phyloP scores from a whole-genome alignment of 1,284 basidiomycete species.

The Mycena sp. region DNA sequence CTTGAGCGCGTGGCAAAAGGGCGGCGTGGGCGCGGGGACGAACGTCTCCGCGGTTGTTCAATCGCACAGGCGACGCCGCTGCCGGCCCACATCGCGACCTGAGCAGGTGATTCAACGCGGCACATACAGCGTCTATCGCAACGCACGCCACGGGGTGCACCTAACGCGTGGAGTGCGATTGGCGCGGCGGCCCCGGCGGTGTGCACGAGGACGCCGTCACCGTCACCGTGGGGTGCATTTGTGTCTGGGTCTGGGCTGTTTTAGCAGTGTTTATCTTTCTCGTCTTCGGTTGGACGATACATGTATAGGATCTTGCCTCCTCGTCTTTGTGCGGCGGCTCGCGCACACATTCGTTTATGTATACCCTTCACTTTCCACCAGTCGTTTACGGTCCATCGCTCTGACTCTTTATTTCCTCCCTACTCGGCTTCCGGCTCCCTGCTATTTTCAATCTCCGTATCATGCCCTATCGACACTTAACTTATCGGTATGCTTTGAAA shows the following conservation, averaged over 20 bases:
- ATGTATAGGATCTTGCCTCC: neutral
- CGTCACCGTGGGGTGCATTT: slow-evolving; percentile 1
- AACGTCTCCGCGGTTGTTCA: slow-evolving; percentile 49
- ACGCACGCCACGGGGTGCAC: too few species aligned
- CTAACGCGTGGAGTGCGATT: too few species aligned
- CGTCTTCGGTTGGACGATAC: neutral
- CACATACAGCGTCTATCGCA: too few species aligned
- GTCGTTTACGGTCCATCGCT: neutral
- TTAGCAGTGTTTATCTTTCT: too few species aligned
- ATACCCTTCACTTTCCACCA: neutral
- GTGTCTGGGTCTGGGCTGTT: too few species aligned
- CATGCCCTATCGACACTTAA: neutral
- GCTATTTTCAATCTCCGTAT: neutral
- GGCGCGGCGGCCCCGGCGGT: slow-evolving; percentile 41
- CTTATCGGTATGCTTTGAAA: neutral
- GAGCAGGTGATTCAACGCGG: too few species aligned
- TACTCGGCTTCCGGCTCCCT: neutral
- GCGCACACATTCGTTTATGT: too few species aligned
- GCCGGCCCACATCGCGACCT: too few species aligned
- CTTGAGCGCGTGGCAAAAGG: slow-evolving; percentile 65
- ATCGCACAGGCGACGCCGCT: too few species aligned
- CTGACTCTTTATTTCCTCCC: neutral
- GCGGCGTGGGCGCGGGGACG: slow-evolving; percentile 64
- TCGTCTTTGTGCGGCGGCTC: too few species aligned
- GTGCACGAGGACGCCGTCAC: slow-evolving; percentile 59